Conservation (phyloP, 805 yeast genomes). For the Yamadazyma sp. region DNA sequence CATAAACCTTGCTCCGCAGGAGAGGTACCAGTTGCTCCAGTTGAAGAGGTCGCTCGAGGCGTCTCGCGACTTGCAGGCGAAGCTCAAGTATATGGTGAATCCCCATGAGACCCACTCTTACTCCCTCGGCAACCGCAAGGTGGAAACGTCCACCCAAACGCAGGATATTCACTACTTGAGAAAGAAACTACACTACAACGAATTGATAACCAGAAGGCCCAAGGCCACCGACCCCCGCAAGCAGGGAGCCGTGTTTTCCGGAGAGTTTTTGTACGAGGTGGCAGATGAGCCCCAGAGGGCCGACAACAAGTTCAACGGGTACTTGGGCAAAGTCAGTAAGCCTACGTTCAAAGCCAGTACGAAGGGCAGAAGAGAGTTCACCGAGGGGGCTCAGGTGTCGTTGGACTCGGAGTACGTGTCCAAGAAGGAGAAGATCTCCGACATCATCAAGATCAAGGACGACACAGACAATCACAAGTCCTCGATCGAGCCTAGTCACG, state of each 20-base stretch:
- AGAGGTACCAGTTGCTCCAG: constrained; percentile 41
- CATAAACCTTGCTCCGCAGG: constrained; percentile 44
- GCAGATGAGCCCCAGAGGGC: constrained; percentile 10
- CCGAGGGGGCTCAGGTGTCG: constrained; percentile 12
- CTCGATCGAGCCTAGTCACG: constrained; percentile 32
- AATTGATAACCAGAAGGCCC: constrained; percentile 17
- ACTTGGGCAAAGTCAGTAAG: constrained; percentile 32
- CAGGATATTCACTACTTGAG: constrained; percentile 31
- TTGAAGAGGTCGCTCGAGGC: constrained; percentile 39
- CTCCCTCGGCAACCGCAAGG: constrained; percentile 22
- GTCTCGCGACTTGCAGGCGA: constrained; percentile 30
- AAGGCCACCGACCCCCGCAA: constrained; percentile 15
- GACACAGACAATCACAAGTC: constrained; percentile 8
- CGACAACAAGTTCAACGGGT: constrained; percentile 26
- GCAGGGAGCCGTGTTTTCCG: constrained; percentile 29
- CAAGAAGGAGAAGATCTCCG: constrained; percentile 25
- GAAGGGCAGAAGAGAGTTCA: constrained; percentile 12
- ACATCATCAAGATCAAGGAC: constrained; percentile 33
- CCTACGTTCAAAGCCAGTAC: constrained; percentile 29
- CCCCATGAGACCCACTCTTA: constrained; percentile 37
- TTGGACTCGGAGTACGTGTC: constrained; percentile 30
- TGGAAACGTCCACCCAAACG: constrained; percentile 45
- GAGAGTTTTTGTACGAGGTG: constrained; percentile 39
- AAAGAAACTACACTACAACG: constrained; percentile 27
- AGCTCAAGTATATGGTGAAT: constrained; percentile 40